These are phyloP conservation scores for Cicer judaicum DNA, from an alignment of 306 rosid species.

Conservation along the genomic window DNA sequence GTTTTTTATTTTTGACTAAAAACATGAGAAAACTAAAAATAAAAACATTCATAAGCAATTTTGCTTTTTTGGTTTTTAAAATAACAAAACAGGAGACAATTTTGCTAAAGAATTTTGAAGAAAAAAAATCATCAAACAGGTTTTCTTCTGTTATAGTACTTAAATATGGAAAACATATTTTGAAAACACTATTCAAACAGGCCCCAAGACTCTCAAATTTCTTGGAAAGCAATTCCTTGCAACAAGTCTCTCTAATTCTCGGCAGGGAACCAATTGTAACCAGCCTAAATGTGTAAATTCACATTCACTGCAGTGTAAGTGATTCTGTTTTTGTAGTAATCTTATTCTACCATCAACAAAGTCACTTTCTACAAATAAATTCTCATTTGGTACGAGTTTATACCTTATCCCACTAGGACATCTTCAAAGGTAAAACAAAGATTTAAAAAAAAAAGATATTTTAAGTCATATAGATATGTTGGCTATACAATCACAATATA, in stretches of 20 bases:
- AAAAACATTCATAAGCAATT: not conserved
- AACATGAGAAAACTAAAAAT: not conserved
- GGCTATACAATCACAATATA: constrained; percentile 8
- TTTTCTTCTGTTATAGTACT: not conserved
- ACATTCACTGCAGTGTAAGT: too few species aligned
- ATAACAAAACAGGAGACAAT: not conserved
- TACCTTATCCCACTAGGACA: not conserved
- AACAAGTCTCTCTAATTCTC: too few species aligned
- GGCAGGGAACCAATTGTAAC: too few species aligned
- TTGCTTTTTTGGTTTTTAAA: not conserved
- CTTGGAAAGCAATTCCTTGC: too few species aligned
- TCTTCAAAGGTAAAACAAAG: constrained; percentile 1
- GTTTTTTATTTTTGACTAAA: too few species aligned
- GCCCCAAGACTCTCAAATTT: not conserved
- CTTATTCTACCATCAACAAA: too few species aligned
- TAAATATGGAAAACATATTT: not conserved
- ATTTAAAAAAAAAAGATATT: not conserved
- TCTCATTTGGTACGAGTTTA: too few species aligned
- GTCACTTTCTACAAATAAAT: too few species aligned
- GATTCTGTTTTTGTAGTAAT: too few species aligned
- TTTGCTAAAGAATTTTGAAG: not conserved
- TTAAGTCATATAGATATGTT: constrained; percentile 17
- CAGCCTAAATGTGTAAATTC: too few species aligned
- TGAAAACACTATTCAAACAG: not conserved
- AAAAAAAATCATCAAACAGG: not conserved